These are phyloP conservation scores for Raddia distichophylla DNA, from an alignment of 176 grass and related monocot species.

Conservation along the genomic window DNA sequence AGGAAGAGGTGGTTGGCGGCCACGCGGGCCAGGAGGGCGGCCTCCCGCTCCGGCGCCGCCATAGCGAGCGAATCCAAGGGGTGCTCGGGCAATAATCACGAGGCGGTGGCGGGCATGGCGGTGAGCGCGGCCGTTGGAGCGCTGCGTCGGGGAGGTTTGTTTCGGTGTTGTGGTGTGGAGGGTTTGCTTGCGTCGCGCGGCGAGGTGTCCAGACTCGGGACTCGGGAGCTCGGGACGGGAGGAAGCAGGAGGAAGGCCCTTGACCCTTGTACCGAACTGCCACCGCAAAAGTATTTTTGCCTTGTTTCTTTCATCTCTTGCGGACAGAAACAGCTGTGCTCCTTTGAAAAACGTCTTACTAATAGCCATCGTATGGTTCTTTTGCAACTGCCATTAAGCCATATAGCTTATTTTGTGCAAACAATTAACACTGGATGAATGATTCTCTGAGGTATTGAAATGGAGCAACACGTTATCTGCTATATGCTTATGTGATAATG, in stretches of 20 bases:
- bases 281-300: too few relatives aligned
- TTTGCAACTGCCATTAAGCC: too few relatives aligned
- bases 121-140: slow-evolving; percentile 4
- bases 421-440: too few relatives aligned
- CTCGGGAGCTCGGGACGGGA: neutral
- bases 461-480: too few relatives aligned
- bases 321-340: too few relatives aligned
- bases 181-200: neutral
- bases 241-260: neutral
- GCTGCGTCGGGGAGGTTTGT: neutral
- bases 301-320: too few relatives aligned
- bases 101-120: slow-evolving; percentile 32
- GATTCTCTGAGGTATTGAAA: too few relatives aligned
- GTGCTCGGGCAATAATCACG: slow-evolving; percentile 22
- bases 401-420: too few relatives aligned
- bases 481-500: too few relatives aligned
- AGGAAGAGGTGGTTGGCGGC: slow-evolving; percentile 92
- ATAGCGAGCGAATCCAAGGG: slow-evolving; percentile 16
- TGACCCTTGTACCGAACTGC: too few relatives aligned
- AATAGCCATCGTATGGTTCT: too few relatives aligned
- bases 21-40: slow-evolving; percentile 70
- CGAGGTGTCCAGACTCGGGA: neutral
- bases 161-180: slow-evolving; percentile 23
- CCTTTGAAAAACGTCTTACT: too few relatives aligned
- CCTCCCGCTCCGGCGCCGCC: slow-evolving; percentile 72